These are phyloP conservation scores for Rhynchospora tenuis DNA, from an alignment of 176 grass and related monocot species.

Conservation along the genomic window DNA sequence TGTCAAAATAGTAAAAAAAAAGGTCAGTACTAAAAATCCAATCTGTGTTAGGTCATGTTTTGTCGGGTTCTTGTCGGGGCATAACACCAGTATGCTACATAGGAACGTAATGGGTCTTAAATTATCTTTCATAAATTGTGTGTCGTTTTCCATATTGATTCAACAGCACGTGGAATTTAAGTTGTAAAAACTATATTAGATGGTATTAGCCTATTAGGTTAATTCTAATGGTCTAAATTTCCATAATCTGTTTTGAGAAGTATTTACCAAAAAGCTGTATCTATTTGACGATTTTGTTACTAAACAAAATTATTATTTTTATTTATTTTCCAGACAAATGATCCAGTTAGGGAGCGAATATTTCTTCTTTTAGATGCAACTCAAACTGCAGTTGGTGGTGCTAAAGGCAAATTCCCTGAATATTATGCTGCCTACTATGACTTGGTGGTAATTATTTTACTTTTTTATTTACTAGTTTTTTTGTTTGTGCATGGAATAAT, in stretches of 20 bases:
- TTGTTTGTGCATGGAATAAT: constrained; percentile 14
- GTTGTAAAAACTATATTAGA: neutral
- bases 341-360: constrained; percentile 88
- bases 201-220: neutral
- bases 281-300: neutral
- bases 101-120: neutral
- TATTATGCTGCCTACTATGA: constrained; percentile 95
- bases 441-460: constrained; percentile 60
- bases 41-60: neutral
- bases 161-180: neutral
- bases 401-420: constrained; percentile 80
- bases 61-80: neutral
- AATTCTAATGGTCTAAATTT: neutral
- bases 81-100: neutral
- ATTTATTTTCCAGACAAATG: constrained; percentile 57
- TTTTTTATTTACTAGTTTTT: constrained; percentile 18
- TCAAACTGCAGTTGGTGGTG: constrained; percentile 86
- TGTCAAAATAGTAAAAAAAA: constrained; percentile 99
- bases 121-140: neutral
- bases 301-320: neutral
- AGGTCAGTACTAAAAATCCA: constrained; percentile 38
- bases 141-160: neutral
- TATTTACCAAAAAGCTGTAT: neutral
- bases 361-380: constrained; percentile 95
- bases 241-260: neutral